Evolutionary conservation across 75 land plant genomes (phyloP), one percentile per base, ranked within the genome.

Genomic region (Azolla pinnata): DNA sequence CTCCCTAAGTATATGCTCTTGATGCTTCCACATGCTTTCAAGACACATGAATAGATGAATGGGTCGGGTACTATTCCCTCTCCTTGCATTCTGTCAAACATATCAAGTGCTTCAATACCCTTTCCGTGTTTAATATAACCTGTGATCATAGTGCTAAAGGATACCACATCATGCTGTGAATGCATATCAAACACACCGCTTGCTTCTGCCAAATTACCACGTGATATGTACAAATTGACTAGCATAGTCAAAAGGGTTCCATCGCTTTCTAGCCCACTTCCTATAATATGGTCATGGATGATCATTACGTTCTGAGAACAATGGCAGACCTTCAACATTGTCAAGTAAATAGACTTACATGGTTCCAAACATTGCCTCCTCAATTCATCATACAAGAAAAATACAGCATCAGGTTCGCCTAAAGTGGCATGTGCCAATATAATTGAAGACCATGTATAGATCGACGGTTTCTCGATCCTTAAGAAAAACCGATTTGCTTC

Each of bases 41-140:
- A 32, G 1, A 55, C 49, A 0, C 62, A 62, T 5, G 57, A 30
- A 67, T 75, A 60, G 12, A 67, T 75, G 50, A 84, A 75, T 17
- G 78, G 66, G 54, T 84, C 81, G 2, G 74, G 66, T 51, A 51
- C 69, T 26, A 84, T 70, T 27, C 81, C 48, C 27, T 50, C 69
- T 59, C 53, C 55, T 54, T 58, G 67, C 87, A 84, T 84, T 59
- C 69, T 51, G 19, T 46, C 35, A 54, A 84, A 84, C 24, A 71
- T 56, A 48, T 63, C 57, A 33, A 86, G 58, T 0, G 90, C 84
- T 49, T 66, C 56, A 49, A 25, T 58, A 33, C 35, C 62, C 51
- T 20, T 27, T n/a, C 79, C 79, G 53, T 26, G 33, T 33, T 59
- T 61, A 1, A 66, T 67, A 53, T 23, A 70, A 20, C 79, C 70